Percentiles rank a stretch among this genome's conserved stretches.
phyloP scores from a whole-genome alignment of 352 stramenopile genomes.

The Peronospora belbahrii region DNA sequence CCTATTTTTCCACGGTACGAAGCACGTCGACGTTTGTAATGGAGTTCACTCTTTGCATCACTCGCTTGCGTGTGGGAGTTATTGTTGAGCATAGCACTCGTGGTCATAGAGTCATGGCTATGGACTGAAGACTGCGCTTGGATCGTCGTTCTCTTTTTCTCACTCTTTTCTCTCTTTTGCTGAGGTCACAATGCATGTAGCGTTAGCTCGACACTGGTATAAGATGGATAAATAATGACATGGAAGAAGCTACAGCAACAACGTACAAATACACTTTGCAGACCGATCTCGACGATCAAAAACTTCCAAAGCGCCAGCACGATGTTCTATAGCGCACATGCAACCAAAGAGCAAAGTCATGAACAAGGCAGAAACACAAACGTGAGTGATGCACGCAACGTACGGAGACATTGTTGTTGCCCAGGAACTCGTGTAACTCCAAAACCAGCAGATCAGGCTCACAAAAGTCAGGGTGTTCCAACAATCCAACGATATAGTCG shows the following conservation, averaged over 20 bases:
- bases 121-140: neutral
- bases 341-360: slow-evolving; percentile 12
- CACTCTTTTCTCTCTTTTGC: slow-evolving; percentile 9
- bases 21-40: slow-evolving; percentile 50
- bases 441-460: slow-evolving; percentile 53
- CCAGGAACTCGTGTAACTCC: slow-evolving; percentile 71
- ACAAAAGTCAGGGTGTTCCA: slow-evolving; percentile 66
- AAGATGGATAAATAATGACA: slow-evolving; percentile 7
- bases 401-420: slow-evolving; percentile 29
- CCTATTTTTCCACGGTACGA: slow-evolving; percentile 47
- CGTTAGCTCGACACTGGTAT: slow-evolving; percentile 4
- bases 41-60: slow-evolving; percentile 1
- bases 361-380: slow-evolving; percentile 3
- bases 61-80: slow-evolving; percentile 11
- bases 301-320: slow-evolving; percentile 72
- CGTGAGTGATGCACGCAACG: slow-evolving; percentile 11
- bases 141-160: slow-evolving; percentile 5
- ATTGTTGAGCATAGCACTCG: neutral
- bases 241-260: neutral
- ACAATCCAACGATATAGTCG: slow-evolving; percentile 51
- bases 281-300: slow-evolving; percentile 52
- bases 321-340: slow-evolving; percentile 31
- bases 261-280: slow-evolving; percentile 43
- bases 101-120: neutral
- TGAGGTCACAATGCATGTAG: neutral